Evolutionary conservation across 352 stramenopile species (phyloP), one percentile per base, ranked within the genome.

Genomic region (Phytophthora cryptogea): DNA sequence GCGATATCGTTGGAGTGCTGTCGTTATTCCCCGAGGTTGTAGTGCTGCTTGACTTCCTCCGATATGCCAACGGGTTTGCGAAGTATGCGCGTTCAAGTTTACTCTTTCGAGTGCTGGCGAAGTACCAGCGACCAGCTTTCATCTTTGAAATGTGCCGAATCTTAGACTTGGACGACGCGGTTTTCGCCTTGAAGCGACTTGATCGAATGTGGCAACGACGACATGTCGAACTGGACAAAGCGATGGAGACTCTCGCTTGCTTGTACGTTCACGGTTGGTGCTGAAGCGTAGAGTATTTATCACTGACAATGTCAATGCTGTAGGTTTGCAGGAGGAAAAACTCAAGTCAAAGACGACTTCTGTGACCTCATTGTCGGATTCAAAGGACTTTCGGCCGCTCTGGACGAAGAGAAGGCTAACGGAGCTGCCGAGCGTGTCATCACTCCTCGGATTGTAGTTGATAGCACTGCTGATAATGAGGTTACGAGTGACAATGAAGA

Each of bases 81-180:
- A 72, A 68, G 8, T 68, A 46, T 13, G 48, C 58, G 0, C 58
- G 63, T 23, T 61, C 52, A 30, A 68, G 52, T 32, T 53, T 83
- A 11, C 68, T 89, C 8, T 89, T 89, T 26, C 72, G 70, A 14
- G 75, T 89, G 10, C 63, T 90, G 5, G 71, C 72, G 3, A 72
- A 74, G 56, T 88, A 72, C 42, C 63, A 74, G 28, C 69, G 77
- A 17, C 78, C 78, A 7, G 58, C 17, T 4, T 87, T 89, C 36
- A 64, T 90, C 17, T 88, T 86, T 17, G 73, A 81, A n/a, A 85
- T 90, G 66, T 86, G 76, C 36, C 68, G 78, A 10, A 68, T 89
- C 17, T 54, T 87, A 33, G 81, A 90, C 42, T 51, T 82, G 27
- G 81, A 90, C 32, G 78, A 90, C 47, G 73, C 81, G 1, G 50